Evolutionary conservation across 495 filamentous ascomycete species (phyloP), one percentile per base, ranked within the genome.

Genomic region (Aspergillus ellipticus): DNA sequence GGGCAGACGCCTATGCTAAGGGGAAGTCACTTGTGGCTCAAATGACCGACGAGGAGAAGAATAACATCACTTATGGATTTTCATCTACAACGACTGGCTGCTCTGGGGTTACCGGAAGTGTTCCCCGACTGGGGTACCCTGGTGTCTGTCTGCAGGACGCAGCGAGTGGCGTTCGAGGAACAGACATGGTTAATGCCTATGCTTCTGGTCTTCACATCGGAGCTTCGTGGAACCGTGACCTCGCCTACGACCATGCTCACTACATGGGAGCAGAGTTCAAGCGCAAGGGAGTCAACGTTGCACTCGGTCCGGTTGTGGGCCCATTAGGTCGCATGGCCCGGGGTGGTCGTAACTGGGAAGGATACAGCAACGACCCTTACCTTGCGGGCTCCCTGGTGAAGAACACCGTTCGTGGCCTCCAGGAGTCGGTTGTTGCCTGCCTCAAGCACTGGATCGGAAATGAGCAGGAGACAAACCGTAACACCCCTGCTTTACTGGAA

Each of bases 321-420:
- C 83, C 82, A 19, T 58, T 85, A 11, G 88, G 88, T 6, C 70
- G 85, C 13, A 75, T 87, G 64, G 85, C 85, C 4, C 78, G 77
- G 19, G 88, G 87, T 16, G 88, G 88, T 1, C 65, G 88, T 15
- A 89, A 88, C 60, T 90, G 88, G 86, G 88, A 90, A 67, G 84
- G 85, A 0, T 84, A 87, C 56, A 79, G 79, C 13, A 58, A 74
- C 0, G 86, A 89, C 68, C 85, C 84, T 0, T 83, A 85, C 24
- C 69, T 83, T 7, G 66, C 74, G 28, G 82, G 81, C 11, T 20
- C 22, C 3, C 16, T 43, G 2, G 41, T 16, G 4, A 21, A 15
- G 21, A 35, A 29, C 15, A 43, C 39, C 7, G 24, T 45, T 3
- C 21, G 22, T 4, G 51, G 51, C 10, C 21, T 53, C 6, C 51